phyloP scores from a whole-genome alignment of 306 rosid species.

The Styphnolobium japonicum region DNA sequence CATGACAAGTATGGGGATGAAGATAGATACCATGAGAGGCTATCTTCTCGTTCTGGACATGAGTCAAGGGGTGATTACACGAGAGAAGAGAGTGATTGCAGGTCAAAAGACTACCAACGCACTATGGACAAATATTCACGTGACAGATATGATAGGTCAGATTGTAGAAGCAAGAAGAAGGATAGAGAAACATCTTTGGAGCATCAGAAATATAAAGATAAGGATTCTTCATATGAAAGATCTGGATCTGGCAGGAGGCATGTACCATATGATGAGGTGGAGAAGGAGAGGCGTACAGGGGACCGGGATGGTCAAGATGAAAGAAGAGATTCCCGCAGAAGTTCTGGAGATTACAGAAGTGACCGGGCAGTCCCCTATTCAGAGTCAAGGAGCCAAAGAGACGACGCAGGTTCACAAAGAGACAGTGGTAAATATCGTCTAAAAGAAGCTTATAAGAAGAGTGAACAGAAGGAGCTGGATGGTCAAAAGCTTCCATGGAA shows the following conservation, averaged over 20 bases:
- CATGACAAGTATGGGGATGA: constrained; percentile 57
- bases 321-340: constrained; percentile 55
- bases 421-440: constrained; percentile 36
- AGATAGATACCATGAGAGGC: constrained; percentile 52
- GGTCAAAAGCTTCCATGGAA: constrained; percentile 42
- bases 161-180: constrained; percentile 58
- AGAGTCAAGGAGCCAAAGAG: constrained; percentile 47
- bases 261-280: constrained; percentile 45
- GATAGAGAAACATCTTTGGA: constrained; percentile 39
- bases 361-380: constrained; percentile 43
- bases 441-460: constrained; percentile 54
- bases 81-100: constrained; percentile 50
- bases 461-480: constrained; percentile 48
- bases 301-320: constrained; percentile 62
- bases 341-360: constrained; percentile 57
- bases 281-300: constrained; percentile 48
- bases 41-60: constrained; percentile 50
- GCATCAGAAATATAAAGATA: constrained; percentile 50
- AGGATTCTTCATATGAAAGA: constrained; percentile 53
- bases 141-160: constrained; percentile 63
- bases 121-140: constrained; percentile 50
- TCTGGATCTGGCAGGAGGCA: constrained; percentile 60
- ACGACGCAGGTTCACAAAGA: constrained; percentile 40
- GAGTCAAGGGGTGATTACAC: constrained; percentile 62
- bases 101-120: constrained; percentile 52